Base-by-base conservation (phyloP, 805 yeast species). In the Millerozyma miso region DNA sequence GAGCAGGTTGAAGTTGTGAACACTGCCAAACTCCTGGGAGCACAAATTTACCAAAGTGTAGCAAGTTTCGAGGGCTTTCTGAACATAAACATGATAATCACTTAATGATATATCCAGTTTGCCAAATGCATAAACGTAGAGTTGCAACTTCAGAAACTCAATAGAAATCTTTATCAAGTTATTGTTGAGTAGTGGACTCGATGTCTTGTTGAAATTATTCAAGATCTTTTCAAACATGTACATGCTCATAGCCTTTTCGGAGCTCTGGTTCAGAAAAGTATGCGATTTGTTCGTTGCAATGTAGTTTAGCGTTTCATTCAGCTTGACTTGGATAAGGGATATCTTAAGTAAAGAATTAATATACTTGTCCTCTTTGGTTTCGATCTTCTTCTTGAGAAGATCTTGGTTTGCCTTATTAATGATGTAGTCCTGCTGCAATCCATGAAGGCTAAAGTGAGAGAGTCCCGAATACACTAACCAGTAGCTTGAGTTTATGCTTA, bases 221-320 rank as follows among this genome's bases (percentile, higher is more conserved):
- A 71, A 49, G 26, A 70, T 69, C 10, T 58, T 60, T 44, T 71
- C 76, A 54, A 67, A 70, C 74, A 71, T 70, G 49, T 65, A 59
- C 46, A 71, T 54, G 45, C 63, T 65, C 17, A 71, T 67, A 33
- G 65, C 53, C 44, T 62, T 65, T 37, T 65, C 49, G 7, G 65
- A 59, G 19, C 52, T 54, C 13, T 46, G 41, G 31, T 41, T 44
- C 20, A 44, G 40, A 3, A 40, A 39, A 16, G 43, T 40, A 15
- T 15, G 17, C 23, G 47, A 46, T 15, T 52, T 47, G 19, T 50
- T 52, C n/a, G 55, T 57, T 20, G 60, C 47, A 36, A 62, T 52
- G 35, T 56, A 62, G 44, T 58, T 60, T 60, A 70, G 60, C 44
- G 62, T 65, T 45, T 67, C 73, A 48, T 67, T 64, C 50, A 69